These are phyloP conservation scores for Neofusicoccum kwambonambiense DNA, from an alignment of 2,329 filamentous ascomycete species.

Conservation along the genomic window DNA sequence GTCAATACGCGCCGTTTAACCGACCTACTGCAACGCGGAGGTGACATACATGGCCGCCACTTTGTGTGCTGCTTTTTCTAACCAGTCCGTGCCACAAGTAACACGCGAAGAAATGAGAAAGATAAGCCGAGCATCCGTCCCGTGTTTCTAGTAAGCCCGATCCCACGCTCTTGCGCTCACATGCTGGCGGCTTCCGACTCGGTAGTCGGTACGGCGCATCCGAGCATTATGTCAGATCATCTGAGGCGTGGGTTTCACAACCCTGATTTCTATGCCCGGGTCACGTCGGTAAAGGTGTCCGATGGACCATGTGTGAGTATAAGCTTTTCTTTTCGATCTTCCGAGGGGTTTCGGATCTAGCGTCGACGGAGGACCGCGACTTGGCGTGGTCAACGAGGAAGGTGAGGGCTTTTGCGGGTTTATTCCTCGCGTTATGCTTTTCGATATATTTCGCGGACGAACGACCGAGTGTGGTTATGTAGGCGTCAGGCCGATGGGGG, in stretches of 20 bases:
- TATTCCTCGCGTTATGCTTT: neutral
- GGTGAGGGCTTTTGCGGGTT: neutral
- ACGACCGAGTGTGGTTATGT: neutral
- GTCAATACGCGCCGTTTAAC: neutral
- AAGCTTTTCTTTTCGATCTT: neutral
- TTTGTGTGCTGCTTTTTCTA: neutral
- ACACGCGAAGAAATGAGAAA: neutral
- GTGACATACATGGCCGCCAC: conserved; percentile 11
- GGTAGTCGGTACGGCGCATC: neutral
- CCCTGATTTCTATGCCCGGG: neutral
- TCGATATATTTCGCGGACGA: neutral
- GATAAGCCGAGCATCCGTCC: neutral
- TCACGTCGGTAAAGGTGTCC: neutral
- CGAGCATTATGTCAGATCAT: conserved; percentile 1
- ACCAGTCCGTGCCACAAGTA: neutral
- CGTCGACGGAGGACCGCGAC: neutral
- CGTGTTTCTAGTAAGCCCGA: neutral
- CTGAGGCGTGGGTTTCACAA: conserved; percentile 2
- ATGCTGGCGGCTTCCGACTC: neutral
- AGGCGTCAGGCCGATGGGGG: conserved; percentile 32
- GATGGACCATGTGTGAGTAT: neutral
- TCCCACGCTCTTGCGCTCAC: neutral
- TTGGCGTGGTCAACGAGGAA: neutral
- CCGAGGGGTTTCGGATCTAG: neutral
- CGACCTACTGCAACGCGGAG: neutral